Percentiles rank a stretch among this genome's conserved stretches.
Evolutionary conservation across 202 grass and related monocot species (phyloP).

Genomic region (Setaria italica): DNA sequence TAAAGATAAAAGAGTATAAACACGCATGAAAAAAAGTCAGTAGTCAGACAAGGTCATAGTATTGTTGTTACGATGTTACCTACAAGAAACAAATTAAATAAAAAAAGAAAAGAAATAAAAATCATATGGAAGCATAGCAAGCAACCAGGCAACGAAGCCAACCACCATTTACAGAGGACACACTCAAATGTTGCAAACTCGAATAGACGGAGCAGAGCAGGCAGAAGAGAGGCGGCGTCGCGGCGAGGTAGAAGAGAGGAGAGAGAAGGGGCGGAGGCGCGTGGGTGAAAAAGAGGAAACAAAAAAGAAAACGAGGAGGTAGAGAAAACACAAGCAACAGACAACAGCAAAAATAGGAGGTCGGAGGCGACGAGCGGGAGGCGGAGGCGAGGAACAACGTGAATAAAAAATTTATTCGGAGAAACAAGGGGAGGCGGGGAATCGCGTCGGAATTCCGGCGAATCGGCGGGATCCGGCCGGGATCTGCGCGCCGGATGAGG

Average conservation of each 20-base stretch:
- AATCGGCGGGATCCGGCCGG: conserved; percentile 63
- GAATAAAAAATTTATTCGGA: conserved; percentile 28
- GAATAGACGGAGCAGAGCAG: conserved; percentile 7
- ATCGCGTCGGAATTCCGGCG: conserved; percentile 58
- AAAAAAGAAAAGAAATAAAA: neutral
- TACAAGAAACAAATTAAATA: neutral
- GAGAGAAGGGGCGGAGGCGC: neutral
- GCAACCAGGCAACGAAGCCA: conserved; percentile 7
- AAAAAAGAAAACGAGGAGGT: conserved; percentile 49
- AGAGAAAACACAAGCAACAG: conserved; percentile 55
- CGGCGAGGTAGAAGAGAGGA: neutral
- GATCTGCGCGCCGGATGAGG: conserved; percentile 99
- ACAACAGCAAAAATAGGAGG: conserved; percentile 64
- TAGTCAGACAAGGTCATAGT: conserved; percentile 38
- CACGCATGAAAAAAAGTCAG: conserved; percentile 36
- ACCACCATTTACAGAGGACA: conserved; percentile 33
- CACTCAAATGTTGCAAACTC: neutral
- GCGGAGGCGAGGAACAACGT: conserved; percentile 37
- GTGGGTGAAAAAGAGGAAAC: conserved; percentile 28
- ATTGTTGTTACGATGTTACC: conserved; percentile 34
- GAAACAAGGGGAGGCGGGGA: conserved; percentile 30
- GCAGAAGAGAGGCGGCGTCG: neutral
- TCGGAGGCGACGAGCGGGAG: conserved; percentile 62
- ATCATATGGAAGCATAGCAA: conserved; percentile 28
- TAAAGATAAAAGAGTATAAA: conserved; percentile 36